phyloP scores from a whole-genome alignment of 345 rosid species.

The Balakata baccata region DNA sequence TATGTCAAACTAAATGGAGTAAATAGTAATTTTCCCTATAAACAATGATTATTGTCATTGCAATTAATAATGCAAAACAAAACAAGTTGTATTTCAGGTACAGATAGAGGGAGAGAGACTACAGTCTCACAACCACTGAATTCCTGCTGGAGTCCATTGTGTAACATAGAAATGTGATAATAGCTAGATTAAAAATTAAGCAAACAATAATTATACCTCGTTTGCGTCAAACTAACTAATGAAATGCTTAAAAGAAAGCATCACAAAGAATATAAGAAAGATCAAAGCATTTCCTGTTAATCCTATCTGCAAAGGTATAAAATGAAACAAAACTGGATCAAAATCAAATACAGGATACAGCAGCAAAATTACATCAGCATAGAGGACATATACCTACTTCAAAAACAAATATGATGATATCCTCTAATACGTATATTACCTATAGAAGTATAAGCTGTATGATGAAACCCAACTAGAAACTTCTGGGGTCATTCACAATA shows the following conservation, averaged over 20 bases:
- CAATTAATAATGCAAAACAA: no score
- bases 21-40: no score
- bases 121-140: no score
- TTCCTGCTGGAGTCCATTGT: no score
- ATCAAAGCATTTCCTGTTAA: slow-evolving; percentile 24
- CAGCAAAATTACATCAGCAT: slow-evolving; percentile 27
- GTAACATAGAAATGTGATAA: not conserved
- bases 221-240: slow-evolving; percentile 26
- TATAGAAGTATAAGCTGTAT: slow-evolving; percentile 41
- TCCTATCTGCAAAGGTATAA: slow-evolving; percentile 24
- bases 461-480: slow-evolving; percentile 24
- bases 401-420: slow-evolving; percentile 34
- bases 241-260: slow-evolving; percentile 13
- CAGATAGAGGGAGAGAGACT: no score
- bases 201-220: slow-evolving; percentile 21
- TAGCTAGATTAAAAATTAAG: not conserved
- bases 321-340: slow-evolving; percentile 38
- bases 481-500: slow-evolving; percentile 18
- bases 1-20: no score
- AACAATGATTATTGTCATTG: no score
- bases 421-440: slow-evolving; percentile 34
- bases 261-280: slow-evolving; percentile 22
- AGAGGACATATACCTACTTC: slow-evolving; percentile 37
- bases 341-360: slow-evolving; percentile 16
- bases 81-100: no score